Base-by-base conservation (phyloP, 1,139 yeast genomes). In the Ogataea hybrid region DNA sequence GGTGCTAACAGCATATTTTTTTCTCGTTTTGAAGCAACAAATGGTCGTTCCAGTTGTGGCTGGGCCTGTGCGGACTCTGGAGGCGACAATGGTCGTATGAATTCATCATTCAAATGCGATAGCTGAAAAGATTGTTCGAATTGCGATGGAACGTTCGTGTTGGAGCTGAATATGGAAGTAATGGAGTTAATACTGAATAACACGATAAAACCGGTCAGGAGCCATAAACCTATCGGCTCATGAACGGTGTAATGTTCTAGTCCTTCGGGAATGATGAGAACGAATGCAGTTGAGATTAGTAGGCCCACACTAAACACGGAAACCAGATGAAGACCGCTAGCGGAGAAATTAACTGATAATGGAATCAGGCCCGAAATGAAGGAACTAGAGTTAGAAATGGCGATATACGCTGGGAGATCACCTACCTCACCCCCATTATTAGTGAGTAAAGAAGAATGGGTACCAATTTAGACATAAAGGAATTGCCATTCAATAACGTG, bases 211-310 rank as follows among this genome's bases (percentile, higher is more conserved):
- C 57, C 58, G 6, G 48, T 35, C 10, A 54, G 28, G 16, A 54
- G 35, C 51, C 49, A 53, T 5, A 47, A 27, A 3, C 58, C 59
- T 27, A 51, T 41, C 5, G 52, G 49, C 17, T 66, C 63, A 21
- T 53, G 50, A 29, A 60, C 57, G 16, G 50, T 46, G n/a, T 49
- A 48, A 32, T 43, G 70, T 50, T 74, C 79, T 27, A 79, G 67
- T 5, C 89, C 89, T 59, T 84, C 92, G 0, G 92, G 92, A 15
- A 84, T 70, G 18, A 83, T 78, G 17, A 84, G 69, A n/a, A 79
- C 69, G 41, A 82, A 59, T 1, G 85, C 72, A 0, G 89, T 77
- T 3, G 88, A 82, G 5, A 82, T 65, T 37, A 84, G 67, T 20
- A 84, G 65, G 0, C 92, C 92, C 54, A 75, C 71, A 46, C 85